Base-by-base conservation (phyloP, 805 yeast species). In the Jamesozyma lodderae region DNA sequence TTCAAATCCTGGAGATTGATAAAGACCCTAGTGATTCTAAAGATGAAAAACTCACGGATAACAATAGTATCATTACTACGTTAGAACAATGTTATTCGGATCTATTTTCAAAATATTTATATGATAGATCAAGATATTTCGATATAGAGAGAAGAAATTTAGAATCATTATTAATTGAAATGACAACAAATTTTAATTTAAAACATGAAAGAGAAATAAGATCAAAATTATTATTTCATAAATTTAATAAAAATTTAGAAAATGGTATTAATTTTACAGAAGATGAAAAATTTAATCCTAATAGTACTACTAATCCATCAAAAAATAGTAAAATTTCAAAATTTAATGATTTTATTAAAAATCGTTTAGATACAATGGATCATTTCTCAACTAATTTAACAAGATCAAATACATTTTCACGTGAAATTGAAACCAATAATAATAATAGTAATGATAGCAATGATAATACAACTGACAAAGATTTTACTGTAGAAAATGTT, bases 11-110 rank as follows among this genome's bases (percentile, higher is more conserved):
- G 43, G 64, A 63, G 8, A 67, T 68, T 30, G 75, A 63, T 31
- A 52, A 52, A 32, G 62, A 64, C 26, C 59, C 62, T 7, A 45
- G 60, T 6, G 36, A 38, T 14, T 11, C 23, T 6, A 31, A 30
- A 14, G 10, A 6, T 4, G 16, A 14, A 6, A 23, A 15, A 13
- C 9, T 8, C 6, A 17, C 15, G 10, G 20, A 29, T 14, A 38
- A 24, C n/a, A 34, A 31, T 30, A 38, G 31, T 20, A 26, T 44
- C 2, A 38, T 44, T n/a, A 36, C 42, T 8, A 70, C 79, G 4
- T 62, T 90, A 26, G 95, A 88, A 46, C 86, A 79, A 49, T 71
- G 77, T 41, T 76, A 69, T 52, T 70, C 73, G n/a, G 94, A 82
- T 47, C 60, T 85, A 14, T 90, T 90, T 57, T 68, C 75, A 15